Evolutionary conservation across 305 asterid genomes (phyloP).

Genomic region (Plantago lanceolata): DNA sequence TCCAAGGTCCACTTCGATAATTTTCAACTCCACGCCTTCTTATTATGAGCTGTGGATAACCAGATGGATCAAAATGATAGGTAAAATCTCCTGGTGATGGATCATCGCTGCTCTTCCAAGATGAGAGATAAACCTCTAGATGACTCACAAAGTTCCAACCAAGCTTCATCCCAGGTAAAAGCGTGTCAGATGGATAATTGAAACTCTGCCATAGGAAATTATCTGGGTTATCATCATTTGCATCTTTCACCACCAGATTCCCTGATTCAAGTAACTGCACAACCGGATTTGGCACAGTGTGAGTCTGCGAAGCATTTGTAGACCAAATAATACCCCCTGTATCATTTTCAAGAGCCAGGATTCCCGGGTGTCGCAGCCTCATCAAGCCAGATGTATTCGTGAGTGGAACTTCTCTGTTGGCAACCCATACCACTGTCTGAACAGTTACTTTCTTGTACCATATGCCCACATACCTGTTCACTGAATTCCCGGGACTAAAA

Average conservation of each 20-base stretch:
- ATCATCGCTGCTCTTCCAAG: conserved; percentile 16
- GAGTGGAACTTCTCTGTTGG: neutral
- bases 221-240: neutral
- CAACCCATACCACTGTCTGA: neutral
- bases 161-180: conserved; percentile 5
- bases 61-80: neutral
- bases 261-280: conserved; percentile 13
- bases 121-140: neutral
- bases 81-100: conserved; percentile 16
- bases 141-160: conserved; percentile 8
- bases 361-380: neutral
- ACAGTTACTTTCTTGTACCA: neutral
- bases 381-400: conserved; percentile 1
- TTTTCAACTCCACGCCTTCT: neutral
- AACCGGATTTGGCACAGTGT: neutral
- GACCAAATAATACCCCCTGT: neutral
- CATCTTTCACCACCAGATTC: conserved; percentile 10
- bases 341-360: neutral
- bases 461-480: neutral
- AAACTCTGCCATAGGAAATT: conserved; percentile 15
- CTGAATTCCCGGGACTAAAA: neutral
- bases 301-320: neutral
- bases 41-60: conserved; percentile 13
- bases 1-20: conserved; percentile 18
- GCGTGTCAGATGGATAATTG: conserved; percentile 8